Percentiles rank a stretch among this genome's conserved stretches.
phyloP scores from a whole-genome alignment of 352 stramenopile species.

The Globisporangium rhizosaccharum region DNA sequence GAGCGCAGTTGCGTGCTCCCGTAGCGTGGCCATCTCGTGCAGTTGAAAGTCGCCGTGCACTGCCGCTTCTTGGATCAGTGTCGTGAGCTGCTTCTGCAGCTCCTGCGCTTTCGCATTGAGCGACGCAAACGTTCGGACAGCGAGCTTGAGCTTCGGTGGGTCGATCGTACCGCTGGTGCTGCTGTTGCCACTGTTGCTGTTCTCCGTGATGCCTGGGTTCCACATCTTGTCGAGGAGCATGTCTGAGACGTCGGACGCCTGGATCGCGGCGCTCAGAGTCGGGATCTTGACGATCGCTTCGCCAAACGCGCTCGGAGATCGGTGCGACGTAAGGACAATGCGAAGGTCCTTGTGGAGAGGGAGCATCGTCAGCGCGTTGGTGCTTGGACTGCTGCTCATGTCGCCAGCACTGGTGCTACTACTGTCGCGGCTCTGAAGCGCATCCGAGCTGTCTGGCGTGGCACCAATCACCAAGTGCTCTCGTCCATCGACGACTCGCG shows the following conservation, averaged over 20 bases:
- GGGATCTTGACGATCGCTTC: slow-evolving; percentile 29
- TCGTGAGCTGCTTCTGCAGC: slow-evolving; percentile 23
- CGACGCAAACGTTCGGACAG: slow-evolving; percentile 24
- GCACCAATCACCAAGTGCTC: slow-evolving; percentile 19
- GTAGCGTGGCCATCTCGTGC: slow-evolving; percentile 29
- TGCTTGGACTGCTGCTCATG: not conserved
- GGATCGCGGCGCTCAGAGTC: slow-evolving; percentile 23
- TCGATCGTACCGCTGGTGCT: not conserved
- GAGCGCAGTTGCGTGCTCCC: slow-evolving; percentile 17
- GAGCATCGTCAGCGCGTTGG: slow-evolving; percentile 9
- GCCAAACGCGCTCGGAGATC: slow-evolving; percentile 26
- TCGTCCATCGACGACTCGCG: slow-evolving; percentile 11
- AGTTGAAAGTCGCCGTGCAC: slow-evolving; percentile 41
- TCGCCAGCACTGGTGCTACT: not conserved
- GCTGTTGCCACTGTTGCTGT: not conserved
- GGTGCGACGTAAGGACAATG: slow-evolving; percentile 35
- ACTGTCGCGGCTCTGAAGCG: not conserved
- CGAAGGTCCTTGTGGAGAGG: slow-evolving; percentile 35
- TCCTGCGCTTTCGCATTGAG: slow-evolving; percentile 16
- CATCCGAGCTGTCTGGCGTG: not conserved
- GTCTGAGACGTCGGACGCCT: slow-evolving; percentile 25
- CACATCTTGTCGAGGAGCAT: slow-evolving; percentile 48
- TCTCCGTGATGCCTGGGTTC: slow-evolving; percentile 10
- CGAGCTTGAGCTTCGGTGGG: slow-evolving; percentile 16
- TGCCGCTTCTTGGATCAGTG: slow-evolving; percentile 34